Evolutionary conservation across 257 asterid species (phyloP).

Genomic region (Galeopsis tetrahit): DNA sequence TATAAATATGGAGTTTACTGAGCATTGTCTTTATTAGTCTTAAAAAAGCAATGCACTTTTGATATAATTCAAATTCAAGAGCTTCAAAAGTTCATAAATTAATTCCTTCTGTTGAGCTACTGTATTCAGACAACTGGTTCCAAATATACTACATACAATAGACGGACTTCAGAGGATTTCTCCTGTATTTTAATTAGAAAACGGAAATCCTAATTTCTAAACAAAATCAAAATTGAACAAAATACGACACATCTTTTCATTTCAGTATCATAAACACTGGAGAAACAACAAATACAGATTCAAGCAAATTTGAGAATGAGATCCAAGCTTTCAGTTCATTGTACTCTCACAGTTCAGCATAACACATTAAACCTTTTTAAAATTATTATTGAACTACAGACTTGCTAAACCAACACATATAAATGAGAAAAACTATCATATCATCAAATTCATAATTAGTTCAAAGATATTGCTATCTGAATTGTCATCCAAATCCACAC

Average conservation of each 20-base stretch:
- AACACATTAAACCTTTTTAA: neutral
- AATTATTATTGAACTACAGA: neutral
- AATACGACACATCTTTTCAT: neutral
- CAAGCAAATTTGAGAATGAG: neutral
- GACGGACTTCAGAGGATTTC: neutral
- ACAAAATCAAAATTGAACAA: neutral
- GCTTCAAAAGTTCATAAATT: neutral
- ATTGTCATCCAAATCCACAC: conserved; percentile 28
- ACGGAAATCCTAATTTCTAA: neutral
- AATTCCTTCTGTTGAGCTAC: conserved; percentile 16
- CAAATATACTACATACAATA: neutral
- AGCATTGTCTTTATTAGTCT: neutral
- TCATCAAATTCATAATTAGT: conserved; percentile 16
- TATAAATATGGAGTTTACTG: too few relatives aligned
- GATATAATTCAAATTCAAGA: conserved; percentile 2
- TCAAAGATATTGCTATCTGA: conserved; percentile 1
- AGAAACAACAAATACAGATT: conserved; percentile 13
- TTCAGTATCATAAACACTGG: conserved; percentile 10
- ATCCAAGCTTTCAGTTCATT: neutral
- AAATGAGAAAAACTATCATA: neutral
- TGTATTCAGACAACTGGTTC: neutral
- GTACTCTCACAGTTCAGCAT: neutral
- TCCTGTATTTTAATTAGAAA: neutral
- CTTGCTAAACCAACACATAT: neutral
- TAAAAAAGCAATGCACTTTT: neutral